Evolutionary conservation across 495 filamentous ascomycete species (phyloP).

Genomic region (Jackrogersella minutella): DNA sequence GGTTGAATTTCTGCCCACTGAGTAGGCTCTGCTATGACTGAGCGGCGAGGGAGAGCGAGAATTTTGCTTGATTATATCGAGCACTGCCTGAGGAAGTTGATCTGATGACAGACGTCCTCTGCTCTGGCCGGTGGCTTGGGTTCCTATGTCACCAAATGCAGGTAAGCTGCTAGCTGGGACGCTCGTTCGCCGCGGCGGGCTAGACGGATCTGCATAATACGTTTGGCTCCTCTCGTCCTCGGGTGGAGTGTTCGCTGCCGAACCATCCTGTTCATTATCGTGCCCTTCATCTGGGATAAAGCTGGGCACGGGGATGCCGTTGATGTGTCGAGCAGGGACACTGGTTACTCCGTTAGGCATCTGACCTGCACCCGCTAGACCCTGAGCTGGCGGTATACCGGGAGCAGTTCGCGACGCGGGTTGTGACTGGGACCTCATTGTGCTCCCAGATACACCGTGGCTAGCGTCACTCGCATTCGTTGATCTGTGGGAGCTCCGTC

Average conservation of each 20-base stretch:
- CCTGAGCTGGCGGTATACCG: conserved; percentile 22
- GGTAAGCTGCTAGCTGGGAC: conserved; percentile 49
- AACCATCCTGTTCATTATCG: conserved; percentile 47
- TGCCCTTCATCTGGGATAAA: conserved; percentile 58
- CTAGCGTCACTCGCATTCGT: conserved; percentile 50
- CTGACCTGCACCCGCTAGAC: conserved; percentile 40
- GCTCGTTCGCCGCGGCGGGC: conserved; percentile 45
- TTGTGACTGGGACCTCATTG: conserved; percentile 65
- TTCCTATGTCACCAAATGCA: conserved; percentile 53
- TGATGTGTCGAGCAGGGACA: conserved; percentile 50
- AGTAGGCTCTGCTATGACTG: conserved; percentile 55
- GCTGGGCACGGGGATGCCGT: conserved; percentile 54
- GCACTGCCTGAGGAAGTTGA: conserved; percentile 57
- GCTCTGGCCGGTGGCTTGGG: conserved; percentile 41
- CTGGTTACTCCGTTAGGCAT: conserved; percentile 41
- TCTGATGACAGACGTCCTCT: conserved; percentile 59
- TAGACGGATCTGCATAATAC: conserved; percentile 45
- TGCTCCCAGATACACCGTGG: conserved; percentile 49
- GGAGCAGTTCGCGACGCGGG: conserved; percentile 57
- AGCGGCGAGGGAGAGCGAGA: conserved; percentile 65
- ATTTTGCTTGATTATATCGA: conserved; percentile 59
- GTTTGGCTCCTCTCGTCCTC: conserved; percentile 48
- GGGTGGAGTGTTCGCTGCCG: conserved; percentile 47
- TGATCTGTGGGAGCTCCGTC: conserved; percentile 60
- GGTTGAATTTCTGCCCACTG: conserved; percentile 52